Percentiles rank a stretch among this genome's conserved stretches.
These are phyloP conservation scores for Quercus agrifolia DNA, from an alignment of 306 rosid species.

Conservation along the genomic window DNA sequence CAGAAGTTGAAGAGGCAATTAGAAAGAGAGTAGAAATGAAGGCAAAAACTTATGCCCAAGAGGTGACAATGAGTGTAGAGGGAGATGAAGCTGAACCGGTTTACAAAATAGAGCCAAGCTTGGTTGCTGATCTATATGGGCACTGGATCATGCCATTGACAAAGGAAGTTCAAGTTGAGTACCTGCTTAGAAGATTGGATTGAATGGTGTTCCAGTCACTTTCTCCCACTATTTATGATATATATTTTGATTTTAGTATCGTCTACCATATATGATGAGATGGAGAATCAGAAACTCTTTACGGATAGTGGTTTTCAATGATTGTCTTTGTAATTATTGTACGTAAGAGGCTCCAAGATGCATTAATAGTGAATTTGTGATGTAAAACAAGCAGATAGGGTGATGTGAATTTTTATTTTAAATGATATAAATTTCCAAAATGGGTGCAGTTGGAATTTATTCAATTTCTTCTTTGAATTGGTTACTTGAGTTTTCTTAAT, in stretches of 20 bases:
- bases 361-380: not conserved
- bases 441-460: not conserved
- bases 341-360: not conserved
- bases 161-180: constrained; percentile 88
- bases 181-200: constrained; percentile 79
- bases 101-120: constrained; percentile 71
- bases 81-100: constrained; percentile 44
- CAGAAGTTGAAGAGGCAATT: constrained; percentile 69
- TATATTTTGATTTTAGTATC: not conserved
- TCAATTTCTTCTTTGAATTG: not conserved
- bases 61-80: constrained; percentile 44
- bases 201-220: constrained; percentile 27
- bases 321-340: not conserved
- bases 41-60: constrained; percentile 74
- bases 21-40: constrained; percentile 73
- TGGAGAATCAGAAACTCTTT: not conserved
- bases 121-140: constrained; percentile 83
- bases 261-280: too few relatives aligned
- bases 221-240: not conserved
- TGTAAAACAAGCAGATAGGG: not conserved
- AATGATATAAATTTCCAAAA: not conserved
- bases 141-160: constrained; percentile 99
- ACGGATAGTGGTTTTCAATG: not conserved
- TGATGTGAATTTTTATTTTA: not conserved
- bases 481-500: too few relatives aligned